Evolutionary conservation across 1,284 basidiomycete species (phyloP), one percentile per base, ranked within the genome.

Genomic region (Singerocomus rubriflavus): DNA sequence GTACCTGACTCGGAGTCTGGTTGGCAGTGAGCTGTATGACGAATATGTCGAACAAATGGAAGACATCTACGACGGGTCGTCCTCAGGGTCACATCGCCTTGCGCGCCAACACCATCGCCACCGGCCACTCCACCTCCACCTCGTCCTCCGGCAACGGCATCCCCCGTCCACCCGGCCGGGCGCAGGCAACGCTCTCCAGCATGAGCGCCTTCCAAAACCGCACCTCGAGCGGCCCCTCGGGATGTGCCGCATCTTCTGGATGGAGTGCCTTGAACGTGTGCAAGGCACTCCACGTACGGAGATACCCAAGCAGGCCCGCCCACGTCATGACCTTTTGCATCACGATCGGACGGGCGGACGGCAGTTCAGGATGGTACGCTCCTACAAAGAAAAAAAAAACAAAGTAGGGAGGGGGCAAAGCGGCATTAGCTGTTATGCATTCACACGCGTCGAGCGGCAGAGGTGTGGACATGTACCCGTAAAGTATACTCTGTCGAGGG

Each of bases 121-220:
- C 60, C 4, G 87, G 86, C 86, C 86, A 91, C 59, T 86, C 88
- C 4, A 90, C 75, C 31, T 76, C 75, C 3, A 91, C 65, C 32
- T 70, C 63, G 43, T 81, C 79, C n/a, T n/a, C n/a, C n/a, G n/a
- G n/a, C n/a, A n/a, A n/a, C n/a, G n/a, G n/a, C n/a, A n/a, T n/a
- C n/a, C n/a, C n/a, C n/a, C n/a, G n/a, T n/a, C n/a, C n/a, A n/a
- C n/a, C n/a, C n/a, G n/a, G n/a, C n/a, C n/a, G n/a, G n/a, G n/a
- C n/a, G n/a, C n/a, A n/a, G n/a, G n/a, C n/a, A n/a, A n/a, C n/a
- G n/a, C n/a, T n/a, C n/a, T n/a, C n/a, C n/a, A n/a, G n/a, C n/a
- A n/a, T n/a, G n/a, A 89, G 62, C 48, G 70, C 62, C 52, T 73
- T 74, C 72, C 81, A 77, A 54, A 90, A 83, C 9, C 84, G 71